Evolutionary conservation across 495 filamentous ascomycete species (phyloP).

Genomic region (Daldinia caldariorum): DNA sequence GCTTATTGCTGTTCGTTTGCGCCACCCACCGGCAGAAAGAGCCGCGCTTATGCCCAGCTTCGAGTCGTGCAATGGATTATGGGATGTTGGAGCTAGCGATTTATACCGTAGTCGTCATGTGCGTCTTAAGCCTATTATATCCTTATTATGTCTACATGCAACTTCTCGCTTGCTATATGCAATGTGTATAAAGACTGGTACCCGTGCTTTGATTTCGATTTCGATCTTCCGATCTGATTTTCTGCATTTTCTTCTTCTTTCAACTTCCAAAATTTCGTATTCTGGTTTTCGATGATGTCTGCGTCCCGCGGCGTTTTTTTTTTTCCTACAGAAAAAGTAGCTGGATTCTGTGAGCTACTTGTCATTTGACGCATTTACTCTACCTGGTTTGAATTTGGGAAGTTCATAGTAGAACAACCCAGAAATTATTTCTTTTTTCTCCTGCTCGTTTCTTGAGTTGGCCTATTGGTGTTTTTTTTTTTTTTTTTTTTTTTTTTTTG

Average conservation of each 20-base stretch:
- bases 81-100: not conserved
- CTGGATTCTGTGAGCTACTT: not conserved
- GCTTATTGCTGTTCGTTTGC: constrained; percentile 20
- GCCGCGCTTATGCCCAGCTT: not conserved
- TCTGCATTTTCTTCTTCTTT: constrained; percentile 16
- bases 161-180: not conserved
- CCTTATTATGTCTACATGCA: not conserved
- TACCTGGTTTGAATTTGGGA: constrained; percentile 18
- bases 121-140: not conserved
- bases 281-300: no score
- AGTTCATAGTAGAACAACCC: constrained; percentile 44
- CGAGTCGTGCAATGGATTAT: not conserved
- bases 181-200: constrained; percentile 1
- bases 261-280: constrained; percentile 31
- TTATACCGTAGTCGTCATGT: constrained; percentile 8
- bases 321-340: not conserved
- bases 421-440: constrained; percentile 16
- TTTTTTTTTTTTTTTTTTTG: not conserved
- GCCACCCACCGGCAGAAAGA: constrained; percentile 8
- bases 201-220: constrained; percentile 11
- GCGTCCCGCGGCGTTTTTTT: not conserved
- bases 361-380: not conserved
- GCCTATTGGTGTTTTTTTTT: not conserved
- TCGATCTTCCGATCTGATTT: constrained; percentile 33
- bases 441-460: not conserved